Evolutionary conservation across 352 stramenopile species (phyloP).

Genomic region (Phytophthora podocarpi): DNA sequence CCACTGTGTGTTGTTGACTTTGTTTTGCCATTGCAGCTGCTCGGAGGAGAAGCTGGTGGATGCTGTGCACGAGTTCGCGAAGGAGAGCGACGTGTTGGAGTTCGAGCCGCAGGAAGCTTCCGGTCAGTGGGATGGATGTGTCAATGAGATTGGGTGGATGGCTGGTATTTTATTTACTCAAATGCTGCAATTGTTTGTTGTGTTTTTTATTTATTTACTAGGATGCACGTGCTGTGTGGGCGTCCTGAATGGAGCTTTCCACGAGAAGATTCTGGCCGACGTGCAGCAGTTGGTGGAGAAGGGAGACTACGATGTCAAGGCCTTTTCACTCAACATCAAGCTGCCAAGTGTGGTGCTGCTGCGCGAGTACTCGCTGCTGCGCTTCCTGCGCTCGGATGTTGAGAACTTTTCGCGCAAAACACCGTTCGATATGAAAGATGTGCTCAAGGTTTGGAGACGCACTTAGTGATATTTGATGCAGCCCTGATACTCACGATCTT

Average conservation of each 20-base stretch:
- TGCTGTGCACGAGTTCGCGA: slow-evolving; percentile 25
- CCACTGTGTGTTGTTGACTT: not conserved
- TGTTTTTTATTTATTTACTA: slow-evolving; percentile 23
- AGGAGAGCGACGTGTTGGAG: slow-evolving; percentile 24
- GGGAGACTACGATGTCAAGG: slow-evolving; percentile 61
- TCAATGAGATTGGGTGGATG: not conserved
- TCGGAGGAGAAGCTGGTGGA: slow-evolving; percentile 39
- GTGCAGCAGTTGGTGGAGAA: slow-evolving; percentile 43
- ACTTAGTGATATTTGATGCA: not conserved
- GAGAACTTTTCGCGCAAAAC: slow-evolving; percentile 39
- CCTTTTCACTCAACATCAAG: slow-evolving; percentile 84
- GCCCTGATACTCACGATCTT: slow-evolving; percentile 6
- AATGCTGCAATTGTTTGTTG: not conserved
- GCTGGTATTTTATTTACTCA: slow-evolving; percentile 3
- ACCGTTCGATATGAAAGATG: slow-evolving; percentile 78
- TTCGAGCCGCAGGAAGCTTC: slow-evolving; percentile 25
- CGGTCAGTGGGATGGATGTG: slow-evolving; percentile 12
- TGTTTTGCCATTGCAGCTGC: slow-evolving; percentile 9
- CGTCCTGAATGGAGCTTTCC: slow-evolving; percentile 54
- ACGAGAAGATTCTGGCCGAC: slow-evolving; percentile 49
- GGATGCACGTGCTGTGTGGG: slow-evolving; percentile 79
- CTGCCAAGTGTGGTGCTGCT: slow-evolving; percentile 78
- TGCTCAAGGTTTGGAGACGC: slow-evolving; percentile 62
- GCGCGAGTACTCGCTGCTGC: slow-evolving; percentile 75
- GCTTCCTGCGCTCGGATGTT: slow-evolving; percentile 51